Evolutionary conservation across 2,329 filamentous ascomycete genomes (phyloP).

Genomic region (Claviceps sp.): DNA sequence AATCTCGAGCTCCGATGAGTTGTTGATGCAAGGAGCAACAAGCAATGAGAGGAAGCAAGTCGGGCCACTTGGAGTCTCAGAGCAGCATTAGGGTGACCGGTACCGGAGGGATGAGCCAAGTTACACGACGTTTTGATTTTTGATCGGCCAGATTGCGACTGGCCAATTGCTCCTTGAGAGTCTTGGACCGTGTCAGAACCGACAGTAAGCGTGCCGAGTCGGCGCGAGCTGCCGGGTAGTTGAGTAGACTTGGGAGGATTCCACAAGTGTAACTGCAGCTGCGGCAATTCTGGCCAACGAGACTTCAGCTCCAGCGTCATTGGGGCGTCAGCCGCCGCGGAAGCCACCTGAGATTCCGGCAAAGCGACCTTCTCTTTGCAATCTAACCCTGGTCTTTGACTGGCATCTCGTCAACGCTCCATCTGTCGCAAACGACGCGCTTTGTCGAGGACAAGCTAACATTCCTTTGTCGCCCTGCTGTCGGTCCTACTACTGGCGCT

Average conservation of each 20-base stretch:
- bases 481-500: neutral
- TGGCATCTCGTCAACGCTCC: neutral
- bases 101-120: slow-evolving; percentile 4
- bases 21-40: neutral
- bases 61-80: neutral
- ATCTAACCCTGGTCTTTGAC: neutral
- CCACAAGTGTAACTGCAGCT: neutral
- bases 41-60: neutral
- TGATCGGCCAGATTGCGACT: neutral
- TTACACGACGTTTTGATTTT: neutral
- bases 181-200: too few species aligned
- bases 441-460: neutral
- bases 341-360: too few species aligned
- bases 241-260: neutral
- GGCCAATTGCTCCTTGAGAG: neutral
- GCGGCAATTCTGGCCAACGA: slow-evolving; percentile 1
- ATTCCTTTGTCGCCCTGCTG: neutral
- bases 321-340: neutral
- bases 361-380: too few species aligned
- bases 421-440: neutral
- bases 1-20: neutral
- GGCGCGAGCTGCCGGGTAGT: neutral
- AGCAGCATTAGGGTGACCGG: neutral
- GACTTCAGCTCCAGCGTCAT: neutral
- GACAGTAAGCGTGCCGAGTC: too few species aligned